Evolutionary conservation across 352 stramenopile species (phyloP), one percentile per base, ranked within the genome.

Genomic region (Stramenopiles sp.): DNA sequence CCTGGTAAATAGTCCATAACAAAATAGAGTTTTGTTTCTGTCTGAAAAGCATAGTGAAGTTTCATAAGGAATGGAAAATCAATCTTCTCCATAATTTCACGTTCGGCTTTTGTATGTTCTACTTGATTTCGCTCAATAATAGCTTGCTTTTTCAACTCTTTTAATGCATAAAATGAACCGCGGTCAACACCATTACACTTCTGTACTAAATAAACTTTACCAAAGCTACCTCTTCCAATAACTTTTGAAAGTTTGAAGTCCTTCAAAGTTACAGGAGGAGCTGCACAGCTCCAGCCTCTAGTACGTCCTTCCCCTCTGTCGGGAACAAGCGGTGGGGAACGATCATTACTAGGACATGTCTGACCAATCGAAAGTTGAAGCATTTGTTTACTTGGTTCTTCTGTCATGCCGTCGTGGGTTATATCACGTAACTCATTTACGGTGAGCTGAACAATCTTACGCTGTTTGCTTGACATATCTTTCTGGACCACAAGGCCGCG

Each of bases 111-210:
- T n/a, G 79, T 94, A 57, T 96, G 81, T 56, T 95, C 80, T 19
- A 94, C 71, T 57, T 95, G 79, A 49, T 97, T 94, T 36, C 79
- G 63, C 49, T 89, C 91, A 51, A 93, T 88, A 44, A 97, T 92
- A 48, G 91, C 90, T 42, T 91, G 75, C 58, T 97, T 97, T 35
- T 70, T 63, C 37, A 96, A 57, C n/a, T 95, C 77, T 49, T 97
- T 97, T 61, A 97, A 85, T 2, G 84, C 84, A 57, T 89, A 95
- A 43, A 93, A 75, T 40, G 78, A 50, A 23, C 66, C 62, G 15
- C 60, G 75, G 46, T 77, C 64, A 2, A 17, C n/a, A 44, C 43
- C 23, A n/a, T 38, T 46, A 24, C 71, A 72, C 55, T 93, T 83
- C 34, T 72, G 61, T 19, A 89, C 75, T 12, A 88, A 56, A 62